phyloP scores from a whole-genome alignment of 2,329 filamentous ascomycete genomes.

The Aspergillus glaucus region DNA sequence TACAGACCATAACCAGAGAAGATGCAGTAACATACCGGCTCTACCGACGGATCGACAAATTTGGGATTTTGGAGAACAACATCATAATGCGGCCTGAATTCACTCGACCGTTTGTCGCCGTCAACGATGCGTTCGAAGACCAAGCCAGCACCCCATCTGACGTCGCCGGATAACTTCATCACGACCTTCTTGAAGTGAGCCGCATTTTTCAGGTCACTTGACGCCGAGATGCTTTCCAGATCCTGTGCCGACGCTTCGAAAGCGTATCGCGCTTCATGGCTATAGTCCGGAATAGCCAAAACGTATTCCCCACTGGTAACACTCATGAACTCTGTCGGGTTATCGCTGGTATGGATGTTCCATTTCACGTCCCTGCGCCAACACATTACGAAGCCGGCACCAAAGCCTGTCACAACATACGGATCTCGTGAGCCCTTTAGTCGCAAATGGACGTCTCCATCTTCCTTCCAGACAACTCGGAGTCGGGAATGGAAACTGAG shows the following conservation, averaged over 20 bases:
- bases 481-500: constrained; percentile 90
- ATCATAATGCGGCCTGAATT: constrained; percentile 88
- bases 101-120: constrained; percentile 67
- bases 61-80: constrained; percentile 77
- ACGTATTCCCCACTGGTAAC: constrained; percentile 95
- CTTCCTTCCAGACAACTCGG: constrained; percentile 84
- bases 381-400: constrained; percentile 95
- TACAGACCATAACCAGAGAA: not conserved
- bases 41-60: constrained; percentile 55
- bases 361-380: constrained; percentile 92
- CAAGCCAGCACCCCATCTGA: constrained; percentile 84
- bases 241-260: constrained; percentile 41
- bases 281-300: constrained; percentile 88
- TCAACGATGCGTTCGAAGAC: constrained; percentile 83
- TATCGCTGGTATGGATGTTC: constrained; percentile 75
- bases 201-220: constrained; percentile 60
- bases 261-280: constrained; percentile 71
- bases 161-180: constrained; percentile 96
- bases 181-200: constrained; percentile 96
- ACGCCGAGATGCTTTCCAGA: constrained; percentile 55
- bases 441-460: constrained; percentile 89
- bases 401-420: constrained; percentile 85
- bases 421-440: constrained; percentile 87
- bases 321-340: constrained; percentile 89
- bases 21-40: constrained; percentile 35